Base-by-base conservation (phyloP, 768 basidiomycete genomes). In the Auricularia cornea region DNA sequence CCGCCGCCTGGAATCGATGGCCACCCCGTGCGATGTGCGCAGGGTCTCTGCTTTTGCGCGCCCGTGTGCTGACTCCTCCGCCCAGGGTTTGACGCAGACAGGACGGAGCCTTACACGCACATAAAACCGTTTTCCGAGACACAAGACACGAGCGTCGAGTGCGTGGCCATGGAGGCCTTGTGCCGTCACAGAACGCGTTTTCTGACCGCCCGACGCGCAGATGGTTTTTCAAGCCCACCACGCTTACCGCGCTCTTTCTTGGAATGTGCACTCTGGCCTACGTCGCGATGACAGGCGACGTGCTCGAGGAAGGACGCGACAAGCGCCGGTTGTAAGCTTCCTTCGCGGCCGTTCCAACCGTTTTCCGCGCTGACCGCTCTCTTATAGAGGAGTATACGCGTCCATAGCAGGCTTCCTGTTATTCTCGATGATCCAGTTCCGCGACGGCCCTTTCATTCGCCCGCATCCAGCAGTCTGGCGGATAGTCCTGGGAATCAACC, bases 341-440 rank as follows among this genome's bases (percentile, higher is more conserved):
- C 61, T 26, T 2, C 31, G 61, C 38, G 51, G 59, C 38, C 61
- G 60, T 40, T 59, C 59, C 38, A 40, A n/a, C n/a, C n/a, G n/a
- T n/a, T n/a, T n/a, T n/a, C n/a, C n/a, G n/a, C n/a, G n/a, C n/a
- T n/a, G n/a, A n/a, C n/a, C n/a, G n/a, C n/a, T n/a, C n/a, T n/a
- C n/a, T 59, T 57, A 31, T 70, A 92, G 91, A 59, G 92, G 92
- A 30, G 80, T 83, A 52, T 93, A 91, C 66, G 91, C 92, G 60
- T 81, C 87, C 12, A 78, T 89, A 59, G 80, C 80, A 11, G 82
- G 87, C 51, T 94, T 94, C 74, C 80, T 94, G 63, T 73, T 84
- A 65, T 94, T 92, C 74, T 89, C 89, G 31, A 88, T 89, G 83
- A 80, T 94, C 59, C 92, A 94, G 69, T 93, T 94, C 70, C 87